Base-by-base conservation (phyloP, 768 basidiomycete species). In the Kwoniella newhampshirensis region DNA sequence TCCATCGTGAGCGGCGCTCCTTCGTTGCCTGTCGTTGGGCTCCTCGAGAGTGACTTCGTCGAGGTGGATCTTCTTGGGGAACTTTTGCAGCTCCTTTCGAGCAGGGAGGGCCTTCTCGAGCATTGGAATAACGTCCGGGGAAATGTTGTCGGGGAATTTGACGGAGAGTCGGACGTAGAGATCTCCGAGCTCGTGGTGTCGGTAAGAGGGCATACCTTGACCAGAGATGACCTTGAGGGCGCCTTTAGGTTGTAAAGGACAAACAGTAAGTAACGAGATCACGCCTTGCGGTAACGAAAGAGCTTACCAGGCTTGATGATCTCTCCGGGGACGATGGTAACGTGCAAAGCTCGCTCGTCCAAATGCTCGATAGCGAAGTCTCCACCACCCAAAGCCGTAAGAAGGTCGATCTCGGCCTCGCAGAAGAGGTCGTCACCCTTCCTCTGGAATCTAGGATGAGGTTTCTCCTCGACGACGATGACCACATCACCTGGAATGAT, bases 151-250 rank as follows among this genome's bases (percentile, higher is more conserved):
- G 35, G 96, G 96, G 85, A 98, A 99, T 57, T 81, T 84, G 72
- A 99, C 89, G 61, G 81, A 81, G 66, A 98, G 79, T 73, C 86
- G 88, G 77, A 99, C 82, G 75, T 84, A 91, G 59, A 99, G 83
- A 78, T 98, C 91, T 36, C 96, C 96, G 37, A 86, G 84, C 74
- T 99, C 92, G 79, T 98, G 96, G 78, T 98, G 94, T 59, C 96
- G 86, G 77, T 89, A 89, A 48, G 96, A 97, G 12, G 94, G 96
- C 96, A 99, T 99, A 60, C 96, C 96, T 79, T 98, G 93, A 4
- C 88, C 89, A 46, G 83, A 83, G 67, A 99, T 87, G 63, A 93
- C 86, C 79, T 96, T 97, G 71, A 92, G 72, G 41, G 88, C 86
- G 59, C 88, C 94, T 93, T 67, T 3, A 28, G 32, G n/a, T n/a